Conservation (phyloP, 345 rosid genomes). For the Eucalyptus curtisii region DNA sequence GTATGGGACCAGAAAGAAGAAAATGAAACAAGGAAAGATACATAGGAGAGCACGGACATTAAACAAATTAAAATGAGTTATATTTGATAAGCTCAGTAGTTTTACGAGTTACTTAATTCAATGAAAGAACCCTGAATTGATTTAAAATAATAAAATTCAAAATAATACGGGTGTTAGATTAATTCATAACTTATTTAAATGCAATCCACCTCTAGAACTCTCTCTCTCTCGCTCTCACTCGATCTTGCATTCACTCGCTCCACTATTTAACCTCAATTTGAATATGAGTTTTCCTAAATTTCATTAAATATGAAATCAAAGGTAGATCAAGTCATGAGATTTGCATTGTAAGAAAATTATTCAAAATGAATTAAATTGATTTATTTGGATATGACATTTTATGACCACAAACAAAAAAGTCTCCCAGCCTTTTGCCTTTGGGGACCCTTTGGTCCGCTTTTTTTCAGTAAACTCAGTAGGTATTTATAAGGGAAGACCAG, state of each 20-base stretch:
- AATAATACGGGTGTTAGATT: accelerated
- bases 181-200: too few relatives aligned
- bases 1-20: background rate
- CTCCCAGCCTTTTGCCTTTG: background rate
- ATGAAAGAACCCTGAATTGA: background rate
- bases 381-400: too few relatives aligned
- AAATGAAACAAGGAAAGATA: background rate
- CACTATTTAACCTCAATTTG: too few relatives aligned
- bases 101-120: too few relatives aligned
- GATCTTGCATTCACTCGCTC: accelerated
- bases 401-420: background rate
- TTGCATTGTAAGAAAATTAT: accelerated
- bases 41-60: background rate
- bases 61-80: too few relatives aligned
- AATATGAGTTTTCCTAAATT: accelerated
- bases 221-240: accelerated
- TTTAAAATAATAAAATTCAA: too few relatives aligned
- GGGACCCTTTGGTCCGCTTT: background rate
- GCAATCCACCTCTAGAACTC: accelerated
- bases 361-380: too few relatives aligned
- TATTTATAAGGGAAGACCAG: background rate
- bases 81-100: too few relatives aligned
- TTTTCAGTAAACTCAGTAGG: background rate
- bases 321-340: background rate
- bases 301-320: background rate